A percentile compares a stretch with the other conserved stretches of the same genome.
Conservation (phyloP, 139 green algal genomes). For the Pedinophyceae sp. region DNA sequence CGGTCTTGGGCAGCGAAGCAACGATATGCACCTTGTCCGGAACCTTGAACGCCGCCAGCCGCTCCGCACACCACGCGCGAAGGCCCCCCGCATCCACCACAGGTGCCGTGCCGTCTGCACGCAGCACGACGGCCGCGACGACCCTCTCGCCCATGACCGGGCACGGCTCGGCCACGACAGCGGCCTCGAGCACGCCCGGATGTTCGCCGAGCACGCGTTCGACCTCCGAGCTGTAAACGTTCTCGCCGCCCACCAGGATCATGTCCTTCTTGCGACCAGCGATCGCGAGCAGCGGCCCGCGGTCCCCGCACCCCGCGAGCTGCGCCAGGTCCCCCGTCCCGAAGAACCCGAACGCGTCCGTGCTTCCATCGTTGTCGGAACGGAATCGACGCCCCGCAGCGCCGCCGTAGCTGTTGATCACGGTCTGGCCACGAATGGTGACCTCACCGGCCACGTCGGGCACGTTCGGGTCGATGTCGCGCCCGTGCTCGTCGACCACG, state of each 20-base stretch:
- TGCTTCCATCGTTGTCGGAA: too few relatives aligned
- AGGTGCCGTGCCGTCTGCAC: slow-evolving; percentile 5
- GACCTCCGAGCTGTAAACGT: slow-evolving; percentile 79
- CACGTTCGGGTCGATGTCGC: slow-evolving; percentile 1
- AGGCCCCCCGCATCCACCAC: slow-evolving; percentile 7
- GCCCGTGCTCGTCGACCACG: slow-evolving; percentile 2
- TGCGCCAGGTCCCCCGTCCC: slow-evolving; percentile 45
- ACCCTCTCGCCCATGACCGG: slow-evolving; percentile 53
- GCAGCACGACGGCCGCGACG: slow-evolving; percentile 13
- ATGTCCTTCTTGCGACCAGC: too few relatives aligned
- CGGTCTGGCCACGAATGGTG: slow-evolving; percentile 39
- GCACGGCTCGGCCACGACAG: slow-evolving; percentile 59
- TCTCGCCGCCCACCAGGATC: slow-evolving; percentile 63
- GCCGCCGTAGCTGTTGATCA: slow-evolving; percentile 44
- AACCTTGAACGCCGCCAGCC: slow-evolving; percentile 16
- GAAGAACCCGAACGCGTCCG: slow-evolving; percentile 72
- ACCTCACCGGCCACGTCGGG: slow-evolving; percentile 41
- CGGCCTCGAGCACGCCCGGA: slow-evolving; percentile 39
- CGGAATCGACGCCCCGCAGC: too few relatives aligned
- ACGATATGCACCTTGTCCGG: slow-evolving; percentile 6
- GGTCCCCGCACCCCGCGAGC: too few relatives aligned
- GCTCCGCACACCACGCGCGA: background rate
- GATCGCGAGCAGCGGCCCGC: too few relatives aligned
- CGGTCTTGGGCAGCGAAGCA: slow-evolving; percentile 7
- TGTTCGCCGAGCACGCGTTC: slow-evolving; percentile 59